Conservation (phyloP, 768 basidiomycete genomes). For the Leucogyrophana mollusca region DNA sequence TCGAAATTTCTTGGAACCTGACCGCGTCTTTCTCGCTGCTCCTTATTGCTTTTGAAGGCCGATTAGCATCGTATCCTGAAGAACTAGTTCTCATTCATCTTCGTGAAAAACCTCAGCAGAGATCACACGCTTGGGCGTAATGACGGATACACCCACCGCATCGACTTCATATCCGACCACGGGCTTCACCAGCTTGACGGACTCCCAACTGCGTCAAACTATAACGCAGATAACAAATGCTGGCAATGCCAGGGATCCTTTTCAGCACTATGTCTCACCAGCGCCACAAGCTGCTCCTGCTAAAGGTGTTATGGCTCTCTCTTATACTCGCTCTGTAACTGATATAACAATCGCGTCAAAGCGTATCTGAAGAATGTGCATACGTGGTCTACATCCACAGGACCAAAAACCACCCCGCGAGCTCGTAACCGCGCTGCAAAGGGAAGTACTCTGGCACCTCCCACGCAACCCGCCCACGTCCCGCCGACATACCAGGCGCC, state of each 20-base stretch:
- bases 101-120: too few species aligned
- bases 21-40: neutral
- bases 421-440: slow-evolving; percentile 35
- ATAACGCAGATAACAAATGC: slow-evolving; percentile 51
- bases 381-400: slow-evolving; percentile 62
- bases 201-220: slow-evolving; percentile 62
- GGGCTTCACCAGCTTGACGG: slow-evolving; percentile 48
- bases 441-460: slow-evolving; percentile 40
- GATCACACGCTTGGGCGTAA: slow-evolving; percentile 11
- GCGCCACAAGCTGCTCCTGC: slow-evolving; percentile 27
- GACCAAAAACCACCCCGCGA: slow-evolving; percentile 45
- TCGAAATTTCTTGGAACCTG: neutral
- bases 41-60: too few species aligned
- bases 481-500: slow-evolving; percentile 38
- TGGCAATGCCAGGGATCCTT: slow-evolving; percentile 21
- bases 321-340: neutral
- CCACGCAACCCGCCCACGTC: slow-evolving; percentile 31
- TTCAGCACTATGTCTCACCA: slow-evolving; percentile 31
- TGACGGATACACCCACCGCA: slow-evolving; percentile 26
- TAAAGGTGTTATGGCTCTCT: slow-evolving; percentile 20
- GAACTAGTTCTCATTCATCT: too few species aligned
- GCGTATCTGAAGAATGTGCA: slow-evolving; percentile 70
- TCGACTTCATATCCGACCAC: slow-evolving; percentile 31
- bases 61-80: too few species aligned
- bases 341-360: slow-evolving; percentile 33